Evolutionary conservation across 768 basidiomycete genomes (phyloP), one percentile per base, ranked within the genome.

Genomic region (Suillus paluster): DNA sequence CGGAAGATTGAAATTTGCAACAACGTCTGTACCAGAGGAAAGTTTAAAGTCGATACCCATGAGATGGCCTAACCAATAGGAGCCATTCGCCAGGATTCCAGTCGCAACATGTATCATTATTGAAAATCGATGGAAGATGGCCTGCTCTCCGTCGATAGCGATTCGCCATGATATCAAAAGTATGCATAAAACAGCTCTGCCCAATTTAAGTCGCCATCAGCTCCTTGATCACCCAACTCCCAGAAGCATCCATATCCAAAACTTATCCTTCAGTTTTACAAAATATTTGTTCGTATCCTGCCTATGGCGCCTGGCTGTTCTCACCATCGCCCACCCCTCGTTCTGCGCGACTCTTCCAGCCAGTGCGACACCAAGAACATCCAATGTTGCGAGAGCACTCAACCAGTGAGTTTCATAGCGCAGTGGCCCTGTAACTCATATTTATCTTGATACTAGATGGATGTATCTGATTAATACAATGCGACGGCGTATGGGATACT

Each of bases 261-360:
- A 30, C 3, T 21, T 12, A 10, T 8, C 12, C n/a, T 34, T 52
- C 30, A 21, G 30, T 34, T n/a, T 33, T 34, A 12, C 33, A 50
- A 44, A 62, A 72, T 72, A 72, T 68, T 70, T 59, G 4, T 60
- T 63, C 70, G 38, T 48, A 17, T 63, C 54, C 66, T 67, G 64
- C 63, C 60, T 41, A 39, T 72, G n/a, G 30, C 72, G 45, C 38
- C 66, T 33, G 8, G 73, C 41, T 49, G n/a, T 45, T 34, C 66
- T 70, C 52, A 21, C 66, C 54, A 57, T 58, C 21, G 44, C 66
- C 63, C 72, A 65, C 12, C 66, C 15, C 68, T 54, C 33, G 14
- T 41, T 30, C 71, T 60, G 27, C 63, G 64, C 9, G 17, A 25
- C 10, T 39, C 7, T 39, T 14, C 36, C 27, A 1, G n/a, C 23